Evolutionary conservation across 2,329 filamentous ascomycete genomes (phyloP).

Genomic region (Aureobasidium sp.): DNA sequence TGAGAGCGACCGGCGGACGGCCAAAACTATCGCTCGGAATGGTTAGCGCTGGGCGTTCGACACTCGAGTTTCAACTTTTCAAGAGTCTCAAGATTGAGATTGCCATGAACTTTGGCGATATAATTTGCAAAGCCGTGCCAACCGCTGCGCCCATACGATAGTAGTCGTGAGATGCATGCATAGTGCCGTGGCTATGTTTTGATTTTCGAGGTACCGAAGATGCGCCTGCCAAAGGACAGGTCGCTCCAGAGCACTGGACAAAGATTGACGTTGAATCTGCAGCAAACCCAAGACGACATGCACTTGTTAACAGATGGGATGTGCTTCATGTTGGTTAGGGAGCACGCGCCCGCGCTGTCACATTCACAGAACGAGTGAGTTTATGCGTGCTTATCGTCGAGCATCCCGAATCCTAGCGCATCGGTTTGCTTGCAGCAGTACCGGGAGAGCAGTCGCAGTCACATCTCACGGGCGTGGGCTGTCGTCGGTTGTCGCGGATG

Average conservation of each 20-base stretch:
- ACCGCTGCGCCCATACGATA: constrained; percentile 9
- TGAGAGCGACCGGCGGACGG: not conserved
- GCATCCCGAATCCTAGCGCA: not conserved
- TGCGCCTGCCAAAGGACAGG: not conserved
- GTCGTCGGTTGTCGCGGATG: constrained; percentile 1
- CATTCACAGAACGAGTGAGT: constrained; percentile 1
- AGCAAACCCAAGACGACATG: not conserved
- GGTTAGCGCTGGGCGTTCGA: constrained; percentile 3
- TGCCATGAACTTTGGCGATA: constrained; percentile 3
- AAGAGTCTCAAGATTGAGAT: constrained; percentile 4
- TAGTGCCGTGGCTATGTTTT: not conserved
- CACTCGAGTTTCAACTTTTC: constrained; percentile 10
- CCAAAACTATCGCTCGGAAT: not conserved
- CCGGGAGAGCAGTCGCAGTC: not conserved
- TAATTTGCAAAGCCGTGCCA: constrained; percentile 9
- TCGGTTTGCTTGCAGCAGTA: not conserved
- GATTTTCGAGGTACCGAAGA: not conserved
- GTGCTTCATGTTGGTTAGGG: not conserved
- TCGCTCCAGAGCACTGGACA: not conserved
- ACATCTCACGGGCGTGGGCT: not conserved
- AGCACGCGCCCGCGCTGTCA: not conserved
- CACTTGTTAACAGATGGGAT: not conserved
- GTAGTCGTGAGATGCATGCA: constrained; percentile 2
- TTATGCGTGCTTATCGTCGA: constrained; percentile 3
- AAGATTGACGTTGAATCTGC: constrained; percentile 3